phyloP scores from a whole-genome alignment of 2,329 filamentous ascomycete species.

The Sclerotinia minor region DNA sequence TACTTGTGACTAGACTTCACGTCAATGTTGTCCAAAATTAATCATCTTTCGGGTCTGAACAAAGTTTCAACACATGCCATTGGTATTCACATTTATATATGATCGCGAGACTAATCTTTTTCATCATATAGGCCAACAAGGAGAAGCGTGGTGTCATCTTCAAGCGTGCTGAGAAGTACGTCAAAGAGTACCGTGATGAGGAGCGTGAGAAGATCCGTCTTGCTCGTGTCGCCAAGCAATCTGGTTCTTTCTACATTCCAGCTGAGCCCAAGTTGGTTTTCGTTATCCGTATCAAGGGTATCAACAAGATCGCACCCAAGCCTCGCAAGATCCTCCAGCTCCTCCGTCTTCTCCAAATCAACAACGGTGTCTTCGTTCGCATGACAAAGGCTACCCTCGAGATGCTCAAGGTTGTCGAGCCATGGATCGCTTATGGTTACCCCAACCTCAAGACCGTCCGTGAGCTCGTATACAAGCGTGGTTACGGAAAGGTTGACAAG shows the following conservation, averaged over 20 bases:
- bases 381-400: conserved; percentile 96
- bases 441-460: conserved; percentile 99
- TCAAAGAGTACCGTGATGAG: conserved; percentile 97
- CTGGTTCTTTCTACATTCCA: conserved; percentile 90
- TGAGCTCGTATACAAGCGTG: conserved; percentile 99
- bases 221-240: conserved; percentile 81
- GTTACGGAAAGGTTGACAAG: conserved; percentile 98
- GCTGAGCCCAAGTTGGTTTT: conserved; percentile 97
- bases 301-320: conserved; percentile 99
- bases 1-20: conserved; percentile 80
- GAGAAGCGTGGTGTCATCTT: conserved; percentile 98
- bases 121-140: conserved; percentile 78
- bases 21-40: conserved; percentile 96
- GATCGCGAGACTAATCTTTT: conserved; percentile 43
- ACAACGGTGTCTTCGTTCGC: conserved; percentile 98
- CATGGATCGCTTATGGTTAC: conserved; percentile 98
- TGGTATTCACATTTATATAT: conserved; percentile 29
- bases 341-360: conserved; percentile 99
- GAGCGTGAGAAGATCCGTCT: conserved; percentile 99
- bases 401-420: conserved; percentile 98
- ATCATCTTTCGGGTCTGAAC: conserved; percentile 99
- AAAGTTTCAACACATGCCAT: conserved; percentile 36
- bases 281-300: conserved; percentile 99
- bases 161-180: conserved; percentile 99
- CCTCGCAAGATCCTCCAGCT: conserved; percentile 99